phyloP scores from a whole-genome alignment of 2,329 filamentous ascomycete species.

The Scedosporium aurantiacum region DNA sequence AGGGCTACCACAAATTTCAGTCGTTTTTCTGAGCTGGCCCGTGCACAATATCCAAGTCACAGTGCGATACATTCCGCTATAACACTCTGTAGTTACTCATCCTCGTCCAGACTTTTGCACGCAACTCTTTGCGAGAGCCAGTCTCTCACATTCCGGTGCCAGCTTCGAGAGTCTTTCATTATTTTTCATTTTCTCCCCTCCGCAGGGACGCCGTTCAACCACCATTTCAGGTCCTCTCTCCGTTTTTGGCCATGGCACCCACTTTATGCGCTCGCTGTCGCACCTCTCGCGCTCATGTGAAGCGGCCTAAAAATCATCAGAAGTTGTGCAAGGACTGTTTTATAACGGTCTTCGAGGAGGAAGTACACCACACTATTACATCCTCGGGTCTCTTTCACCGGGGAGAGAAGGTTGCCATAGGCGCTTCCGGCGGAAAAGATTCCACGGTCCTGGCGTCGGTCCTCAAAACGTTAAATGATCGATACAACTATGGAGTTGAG shows the following conservation, averaged over 20 bases:
- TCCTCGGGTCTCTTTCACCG: slow-evolving; percentile 68
- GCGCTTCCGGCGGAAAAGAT: slow-evolving; percentile 93
- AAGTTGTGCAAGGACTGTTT: slow-evolving; percentile 91
- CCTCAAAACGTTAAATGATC: slow-evolving; percentile 85
- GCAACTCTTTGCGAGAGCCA: background rate
- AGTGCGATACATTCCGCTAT: background rate
- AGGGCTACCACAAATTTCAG: slow-evolving; percentile 20
- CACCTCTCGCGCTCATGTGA: slow-evolving; percentile 69
- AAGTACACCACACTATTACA: slow-evolving; percentile 86
- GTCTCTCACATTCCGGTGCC: background rate
- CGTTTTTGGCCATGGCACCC: slow-evolving; percentile 55
- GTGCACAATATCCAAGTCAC: background rate
- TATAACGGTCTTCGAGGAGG: slow-evolving; percentile 75
- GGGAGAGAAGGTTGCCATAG: slow-evolving; percentile 85
- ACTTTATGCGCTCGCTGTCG: slow-evolving; percentile 66
- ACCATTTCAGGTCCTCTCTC: background rate
- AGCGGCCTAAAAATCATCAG: slow-evolving; percentile 87
- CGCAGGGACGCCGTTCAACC: background rate
- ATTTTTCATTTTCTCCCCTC: background rate
- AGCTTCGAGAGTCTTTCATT: background rate
- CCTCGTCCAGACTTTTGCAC: too few species aligned
- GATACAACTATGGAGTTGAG: slow-evolving; percentile 75
- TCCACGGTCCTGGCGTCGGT: slow-evolving; percentile 93
- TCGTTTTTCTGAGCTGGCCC: background rate
- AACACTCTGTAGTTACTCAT: too few species aligned